These are phyloP conservation scores for Mercurialis annua DNA, from an alignment of 345 rosid genomes.

Conservation along the genomic window DNA sequence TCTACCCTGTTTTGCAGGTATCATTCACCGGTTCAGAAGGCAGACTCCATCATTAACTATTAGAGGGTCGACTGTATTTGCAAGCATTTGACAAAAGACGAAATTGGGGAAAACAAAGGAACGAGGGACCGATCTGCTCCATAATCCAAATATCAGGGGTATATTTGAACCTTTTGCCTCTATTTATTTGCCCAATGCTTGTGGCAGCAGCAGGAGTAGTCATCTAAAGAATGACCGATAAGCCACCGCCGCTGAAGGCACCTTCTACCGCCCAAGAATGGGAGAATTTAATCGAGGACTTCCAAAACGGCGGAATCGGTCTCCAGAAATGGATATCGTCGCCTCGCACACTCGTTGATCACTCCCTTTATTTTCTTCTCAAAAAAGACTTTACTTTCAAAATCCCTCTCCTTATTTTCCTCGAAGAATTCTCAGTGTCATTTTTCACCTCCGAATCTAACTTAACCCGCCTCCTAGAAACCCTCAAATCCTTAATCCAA, in stretches of 20 bases:
- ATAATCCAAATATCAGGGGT: too few relatives aligned
- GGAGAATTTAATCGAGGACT: conserved; percentile 74
- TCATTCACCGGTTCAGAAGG: too few relatives aligned
- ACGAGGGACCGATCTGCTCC: too few relatives aligned
- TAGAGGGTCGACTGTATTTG: too few relatives aligned
- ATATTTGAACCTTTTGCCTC: too few relatives aligned
- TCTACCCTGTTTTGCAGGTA: too few relatives aligned
- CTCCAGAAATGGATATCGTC: conserved; percentile 49
- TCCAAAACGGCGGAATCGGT: conserved; percentile 62
- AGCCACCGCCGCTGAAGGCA: conserved; percentile 17
- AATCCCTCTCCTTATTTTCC: conserved; percentile 64
- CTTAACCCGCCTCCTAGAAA: conserved; percentile 58
- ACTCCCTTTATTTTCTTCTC: conserved; percentile 57
- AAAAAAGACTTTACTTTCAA: conserved; percentile 68
- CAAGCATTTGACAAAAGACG: too few relatives aligned
- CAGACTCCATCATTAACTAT: too few relatives aligned
- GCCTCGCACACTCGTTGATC: conserved; percentile 42
- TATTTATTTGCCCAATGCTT: too few relatives aligned
- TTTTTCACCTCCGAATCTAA: conserved; percentile 26
- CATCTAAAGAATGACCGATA: conserved; percentile 22
- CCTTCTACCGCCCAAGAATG: conserved; percentile 68
- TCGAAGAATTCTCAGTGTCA: conserved; percentile 59
- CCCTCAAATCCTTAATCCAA: conserved; percentile 61
- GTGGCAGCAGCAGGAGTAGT: too few relatives aligned
- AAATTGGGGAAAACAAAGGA: too few relatives aligned